Conservation (phyloP, 805 yeast species). For the Torulaspora franciscae region DNA sequence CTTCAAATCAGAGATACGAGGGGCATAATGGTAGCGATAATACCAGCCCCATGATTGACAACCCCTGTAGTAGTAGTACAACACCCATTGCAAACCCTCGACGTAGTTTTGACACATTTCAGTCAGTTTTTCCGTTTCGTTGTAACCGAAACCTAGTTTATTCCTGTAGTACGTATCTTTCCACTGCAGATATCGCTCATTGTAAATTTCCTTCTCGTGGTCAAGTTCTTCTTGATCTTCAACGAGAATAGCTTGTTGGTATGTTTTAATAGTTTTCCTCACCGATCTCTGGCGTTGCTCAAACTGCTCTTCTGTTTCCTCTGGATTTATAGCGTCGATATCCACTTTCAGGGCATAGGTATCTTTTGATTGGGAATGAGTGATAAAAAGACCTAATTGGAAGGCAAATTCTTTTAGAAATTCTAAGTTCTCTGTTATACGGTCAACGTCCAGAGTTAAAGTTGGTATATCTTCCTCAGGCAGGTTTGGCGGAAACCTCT, state of each 20-base stretch:
- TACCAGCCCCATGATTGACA: slow-evolving; percentile 97
- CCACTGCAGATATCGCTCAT: slow-evolving; percentile 73
- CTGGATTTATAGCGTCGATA: slow-evolving; percentile 65
- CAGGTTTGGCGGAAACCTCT: slow-evolving; percentile 34
- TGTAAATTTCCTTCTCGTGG: slow-evolving; percentile 58
- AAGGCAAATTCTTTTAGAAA: slow-evolving; percentile 60
- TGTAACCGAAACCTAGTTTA: slow-evolving; percentile 66
- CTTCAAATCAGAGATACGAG: slow-evolving; percentile 82
- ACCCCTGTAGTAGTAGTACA: slow-evolving; percentile 84
- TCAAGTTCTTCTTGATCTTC: slow-evolving; percentile 51
- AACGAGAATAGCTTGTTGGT: slow-evolving; percentile 55
- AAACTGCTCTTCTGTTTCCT: slow-evolving; percentile 63
- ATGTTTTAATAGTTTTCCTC: slow-evolving; percentile 54
- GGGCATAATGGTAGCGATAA: slow-evolving; percentile 84
- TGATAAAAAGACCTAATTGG: slow-evolving; percentile 60
- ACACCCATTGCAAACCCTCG: slow-evolving; percentile 96
- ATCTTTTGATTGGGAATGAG: slow-evolving; percentile 56
- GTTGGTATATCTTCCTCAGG: slow-evolving; percentile 46
- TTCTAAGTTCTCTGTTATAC: slow-evolving; percentile 43
- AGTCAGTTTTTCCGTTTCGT: slow-evolving; percentile 54
- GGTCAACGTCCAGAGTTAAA: slow-evolving; percentile 40
- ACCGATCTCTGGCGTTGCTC: slow-evolving; percentile 47
- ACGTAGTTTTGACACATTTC: slow-evolving; percentile 73
- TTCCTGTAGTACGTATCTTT: slow-evolving; percentile 77
- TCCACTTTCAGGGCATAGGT: slow-evolving; percentile 59